Evolutionary conservation across 1,284 basidiomycete genomes (phyloP).

Genomic region (Psilocybe mexicana): DNA sequence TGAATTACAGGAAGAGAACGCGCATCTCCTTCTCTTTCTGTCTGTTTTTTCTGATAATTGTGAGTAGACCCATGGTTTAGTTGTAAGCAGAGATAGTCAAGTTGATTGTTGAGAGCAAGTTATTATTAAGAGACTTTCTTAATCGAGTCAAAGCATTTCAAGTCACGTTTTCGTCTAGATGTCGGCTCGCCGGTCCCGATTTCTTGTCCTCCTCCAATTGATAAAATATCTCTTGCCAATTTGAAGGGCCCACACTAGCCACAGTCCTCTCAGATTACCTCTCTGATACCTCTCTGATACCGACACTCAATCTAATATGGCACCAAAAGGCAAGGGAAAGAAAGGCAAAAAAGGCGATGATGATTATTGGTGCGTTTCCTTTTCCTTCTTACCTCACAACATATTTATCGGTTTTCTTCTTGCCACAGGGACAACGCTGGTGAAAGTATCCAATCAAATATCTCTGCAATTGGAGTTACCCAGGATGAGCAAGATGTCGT

Average conservation of each 20-base stretch:
- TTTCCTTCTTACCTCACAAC: neutral
- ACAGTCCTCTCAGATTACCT: neutral
- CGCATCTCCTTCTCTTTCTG: slow-evolving; percentile 96
- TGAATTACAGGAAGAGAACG: slow-evolving; percentile 86
- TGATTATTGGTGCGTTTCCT: slow-evolving; percentile 71
- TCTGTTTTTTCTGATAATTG: slow-evolving; percentile 96
- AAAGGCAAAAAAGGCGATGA: slow-evolving; percentile 82
- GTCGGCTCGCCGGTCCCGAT: slow-evolving; percentile 11
- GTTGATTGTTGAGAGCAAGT: neutral
- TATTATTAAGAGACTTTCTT: neutral
- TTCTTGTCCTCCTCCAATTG: slow-evolving; percentile 5
- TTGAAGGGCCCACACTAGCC: neutral
- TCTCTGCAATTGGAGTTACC: slow-evolving; percentile 34
- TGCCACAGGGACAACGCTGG: slow-evolving; percentile 65
- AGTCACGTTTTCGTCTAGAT: slow-evolving; percentile 1
- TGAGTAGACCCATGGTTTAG: slow-evolving; percentile 80
- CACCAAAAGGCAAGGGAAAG: slow-evolving; percentile 88
- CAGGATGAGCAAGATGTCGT: slow-evolving; percentile 43
- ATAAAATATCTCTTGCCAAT: neutral
- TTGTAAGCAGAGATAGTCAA: neutral
- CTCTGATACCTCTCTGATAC: neutral
- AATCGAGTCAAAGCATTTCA: neutral
- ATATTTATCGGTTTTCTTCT: neutral
- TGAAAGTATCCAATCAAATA: slow-evolving; percentile 52
- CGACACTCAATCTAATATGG: slow-evolving; percentile 49